These are phyloP conservation scores for Tolypocladium guangdongense DNA, from an alignment of 2,329 filamentous ascomycete genomes.

Conservation along the genomic window DNA sequence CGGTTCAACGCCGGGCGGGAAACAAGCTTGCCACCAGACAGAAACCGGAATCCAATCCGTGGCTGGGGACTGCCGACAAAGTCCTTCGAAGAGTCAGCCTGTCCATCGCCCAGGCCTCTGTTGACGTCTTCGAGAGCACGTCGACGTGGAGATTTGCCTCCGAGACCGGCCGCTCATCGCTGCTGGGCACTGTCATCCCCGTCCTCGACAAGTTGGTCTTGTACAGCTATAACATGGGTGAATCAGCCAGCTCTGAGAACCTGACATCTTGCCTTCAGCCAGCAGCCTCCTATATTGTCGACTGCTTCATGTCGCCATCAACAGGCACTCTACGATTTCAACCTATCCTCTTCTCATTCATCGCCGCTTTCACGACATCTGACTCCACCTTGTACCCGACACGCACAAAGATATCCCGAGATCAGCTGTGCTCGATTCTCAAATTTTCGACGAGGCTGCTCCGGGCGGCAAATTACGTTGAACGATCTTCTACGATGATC, in stretches of 20 bases:
- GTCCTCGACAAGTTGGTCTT: constrained; percentile 62
- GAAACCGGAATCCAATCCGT: constrained; percentile 39
- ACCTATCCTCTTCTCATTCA: constrained; percentile 61
- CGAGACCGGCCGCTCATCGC: constrained; percentile 54
- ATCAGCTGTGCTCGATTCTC: constrained; percentile 55
- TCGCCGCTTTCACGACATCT: constrained; percentile 34
- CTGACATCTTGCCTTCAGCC: constrained; percentile 54
- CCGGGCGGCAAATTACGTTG: constrained; percentile 55
- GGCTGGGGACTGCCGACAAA: constrained; percentile 68
- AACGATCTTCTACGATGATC: constrained; percentile 52
- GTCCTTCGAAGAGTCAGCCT: constrained; percentile 60
- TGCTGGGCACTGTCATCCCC: constrained; percentile 57
- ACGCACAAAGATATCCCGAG: constrained; percentile 41
- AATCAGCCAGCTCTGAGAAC: constrained; percentile 33
- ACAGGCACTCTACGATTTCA: constrained; percentile 64
- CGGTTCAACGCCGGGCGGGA: constrained; percentile 53
- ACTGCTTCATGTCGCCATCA: constrained; percentile 63
- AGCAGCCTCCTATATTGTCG: constrained; percentile 65
- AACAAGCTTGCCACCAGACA: constrained; percentile 37
- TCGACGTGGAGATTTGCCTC: constrained; percentile 74
- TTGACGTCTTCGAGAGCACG: constrained; percentile 79
- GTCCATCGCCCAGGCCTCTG: constrained; percentile 61
- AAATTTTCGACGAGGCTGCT: constrained; percentile 58
- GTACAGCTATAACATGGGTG: constrained; percentile 66
- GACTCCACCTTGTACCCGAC: constrained; percentile 52